Evolutionary conservation across 495 filamentous ascomycete species (phyloP).

Genomic region (Penicillium malachiteum): DNA sequence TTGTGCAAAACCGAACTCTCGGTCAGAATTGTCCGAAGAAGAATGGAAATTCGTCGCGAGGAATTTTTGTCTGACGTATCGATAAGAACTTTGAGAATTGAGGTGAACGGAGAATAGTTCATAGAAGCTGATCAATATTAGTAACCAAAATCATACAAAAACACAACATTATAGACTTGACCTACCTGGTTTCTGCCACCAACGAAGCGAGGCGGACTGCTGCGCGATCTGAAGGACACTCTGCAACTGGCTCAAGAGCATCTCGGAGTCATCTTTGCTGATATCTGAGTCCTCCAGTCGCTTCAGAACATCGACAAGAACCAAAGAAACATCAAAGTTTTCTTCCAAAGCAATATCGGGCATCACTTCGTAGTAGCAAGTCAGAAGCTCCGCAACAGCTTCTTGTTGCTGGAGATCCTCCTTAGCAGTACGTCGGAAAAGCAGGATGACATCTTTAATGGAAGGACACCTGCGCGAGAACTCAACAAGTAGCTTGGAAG

Average conservation of each 20-base stretch:
- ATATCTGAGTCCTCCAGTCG: constrained; percentile 43
- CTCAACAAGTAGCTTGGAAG: constrained; percentile 61
- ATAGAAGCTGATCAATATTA: constrained; percentile 33
- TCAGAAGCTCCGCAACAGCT: constrained; percentile 68
- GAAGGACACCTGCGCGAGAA: constrained; percentile 77
- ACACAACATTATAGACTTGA: not conserved
- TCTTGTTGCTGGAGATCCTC: constrained; percentile 75
- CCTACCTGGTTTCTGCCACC: constrained; percentile 67
- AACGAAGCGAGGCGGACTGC: constrained; percentile 75
- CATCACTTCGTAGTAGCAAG: constrained; percentile 75
- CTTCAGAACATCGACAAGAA: constrained; percentile 65
- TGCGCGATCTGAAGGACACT: constrained; percentile 74
- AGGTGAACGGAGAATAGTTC: constrained; percentile 47
- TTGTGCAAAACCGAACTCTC: constrained; percentile 38
- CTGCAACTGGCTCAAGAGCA: constrained; percentile 67
- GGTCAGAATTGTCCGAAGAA: constrained; percentile 34
- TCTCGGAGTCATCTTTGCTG: constrained; percentile 40
- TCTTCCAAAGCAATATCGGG: constrained; percentile 78
- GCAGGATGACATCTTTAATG: constrained; percentile 70
- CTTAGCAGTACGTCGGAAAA: constrained; percentile 63
- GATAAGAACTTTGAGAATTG: constrained; percentile 43
- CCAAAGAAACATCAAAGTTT: constrained; percentile 78
- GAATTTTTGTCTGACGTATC: constrained; percentile 35
- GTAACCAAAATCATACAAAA: not conserved
- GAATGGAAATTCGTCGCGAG: constrained; percentile 30